Percentiles rank a stretch among this genome's conserved stretches.
Conservation (phyloP, 2,329 filamentous ascomycete species). For the Leptosphaerulina australis region DNA sequence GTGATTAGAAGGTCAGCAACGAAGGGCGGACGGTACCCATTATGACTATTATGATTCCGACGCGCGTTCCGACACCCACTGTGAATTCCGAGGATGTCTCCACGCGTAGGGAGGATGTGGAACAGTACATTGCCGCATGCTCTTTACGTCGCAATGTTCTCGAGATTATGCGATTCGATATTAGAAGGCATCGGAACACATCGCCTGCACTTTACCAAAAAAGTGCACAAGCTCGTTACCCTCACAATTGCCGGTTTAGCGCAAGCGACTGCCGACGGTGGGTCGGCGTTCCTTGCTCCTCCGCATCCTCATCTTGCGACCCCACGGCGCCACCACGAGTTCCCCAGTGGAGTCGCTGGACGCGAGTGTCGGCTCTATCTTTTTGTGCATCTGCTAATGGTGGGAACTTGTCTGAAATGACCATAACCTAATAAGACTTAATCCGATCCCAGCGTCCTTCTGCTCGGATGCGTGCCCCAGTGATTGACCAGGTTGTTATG, state of each 20-base stretch:
- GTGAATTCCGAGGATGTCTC: conserved; percentile 24
- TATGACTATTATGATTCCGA: conserved; percentile 23
- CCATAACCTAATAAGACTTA: conserved; percentile 16
- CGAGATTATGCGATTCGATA: conserved; percentile 18
- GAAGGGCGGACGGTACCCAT: conserved; percentile 21
- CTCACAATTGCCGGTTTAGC: conserved; percentile 8
- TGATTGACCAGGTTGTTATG: conserved; percentile 21
- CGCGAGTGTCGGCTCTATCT: neutral
- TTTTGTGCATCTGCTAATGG: conserved; percentile 2
- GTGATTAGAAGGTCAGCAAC: neutral
- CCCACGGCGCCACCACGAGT: conserved; percentile 23
- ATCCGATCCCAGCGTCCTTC: conserved; percentile 11
- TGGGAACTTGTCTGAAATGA: conserved; percentile 8
- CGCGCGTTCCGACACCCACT: conserved; percentile 28
- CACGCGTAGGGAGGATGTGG: conserved; percentile 16
- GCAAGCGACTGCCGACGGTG: conserved; percentile 20
- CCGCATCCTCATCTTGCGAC: conserved; percentile 17
- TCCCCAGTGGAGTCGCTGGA: conserved; percentile 27
- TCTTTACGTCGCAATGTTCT: conserved; percentile 7
- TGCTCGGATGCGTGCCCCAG: conserved; percentile 26
- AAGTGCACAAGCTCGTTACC: neutral
- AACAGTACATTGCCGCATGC: conserved; percentile 2
- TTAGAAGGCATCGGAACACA: conserved; percentile 5
- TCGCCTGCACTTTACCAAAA: conserved; percentile 13
- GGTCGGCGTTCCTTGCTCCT: conserved; percentile 5